phyloP scores from a whole-genome alignment of 495 filamentous ascomycete genomes.

The Aspergillus baeticus region DNA sequence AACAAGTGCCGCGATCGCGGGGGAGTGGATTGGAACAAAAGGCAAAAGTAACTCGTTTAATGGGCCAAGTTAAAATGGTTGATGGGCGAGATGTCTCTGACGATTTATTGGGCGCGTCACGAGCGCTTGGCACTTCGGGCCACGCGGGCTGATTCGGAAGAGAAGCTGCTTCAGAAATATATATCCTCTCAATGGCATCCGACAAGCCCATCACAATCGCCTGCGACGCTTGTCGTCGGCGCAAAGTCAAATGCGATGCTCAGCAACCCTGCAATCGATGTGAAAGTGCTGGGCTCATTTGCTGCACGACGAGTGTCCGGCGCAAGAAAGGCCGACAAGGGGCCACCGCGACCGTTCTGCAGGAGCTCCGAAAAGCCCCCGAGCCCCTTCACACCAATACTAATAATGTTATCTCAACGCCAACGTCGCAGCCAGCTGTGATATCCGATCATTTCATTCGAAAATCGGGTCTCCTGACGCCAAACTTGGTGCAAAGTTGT shows the following conservation, averaged over 20 bases:
- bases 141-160: too few relatives aligned
- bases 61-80: too few relatives aligned
- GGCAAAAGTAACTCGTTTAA: too few relatives aligned
- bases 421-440: conserved; percentile 41
- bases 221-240: conserved; percentile 80
- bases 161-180: too few relatives aligned
- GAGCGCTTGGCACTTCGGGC: too few relatives aligned
- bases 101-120: too few relatives aligned
- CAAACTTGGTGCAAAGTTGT: conserved; percentile 62
- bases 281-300: conserved; percentile 61
- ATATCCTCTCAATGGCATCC: too few relatives aligned
- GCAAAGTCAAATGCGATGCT: conserved; percentile 71
- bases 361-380: conserved; percentile 64
- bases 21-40: too few relatives aligned
- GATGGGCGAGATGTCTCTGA: too few relatives aligned
- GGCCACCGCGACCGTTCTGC: conserved; percentile 77
- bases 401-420: too few relatives aligned
- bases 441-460: conserved; percentile 7
- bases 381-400: conserved; percentile 56
- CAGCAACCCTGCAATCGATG: conserved; percentile 64
- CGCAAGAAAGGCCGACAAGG: conserved; percentile 88
- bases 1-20: too few relatives aligned
- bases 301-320: conserved; percentile 80
- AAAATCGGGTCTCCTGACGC: conserved; percentile 54
- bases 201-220: conserved; percentile 35